Evolutionary conservation across 2,329 filamentous ascomycete genomes (phyloP).

Genomic region (Arthrobotrys conoides): DNA sequence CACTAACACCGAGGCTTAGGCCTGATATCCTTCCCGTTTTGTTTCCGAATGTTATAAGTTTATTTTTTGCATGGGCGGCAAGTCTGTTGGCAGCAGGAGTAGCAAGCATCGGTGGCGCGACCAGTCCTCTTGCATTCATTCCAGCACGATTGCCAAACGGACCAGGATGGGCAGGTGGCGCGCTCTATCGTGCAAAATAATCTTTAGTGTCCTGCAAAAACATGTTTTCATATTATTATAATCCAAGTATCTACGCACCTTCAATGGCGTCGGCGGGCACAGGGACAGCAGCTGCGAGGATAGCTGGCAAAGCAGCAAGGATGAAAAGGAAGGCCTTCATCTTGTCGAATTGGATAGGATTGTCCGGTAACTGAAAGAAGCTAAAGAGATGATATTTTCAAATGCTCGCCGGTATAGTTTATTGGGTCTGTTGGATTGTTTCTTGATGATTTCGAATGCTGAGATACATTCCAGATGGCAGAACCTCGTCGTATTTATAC

Average conservation of each 20-base stretch:
- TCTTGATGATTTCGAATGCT: not conserved
- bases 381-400: not conserved
- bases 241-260: slow-evolving; percentile 3
- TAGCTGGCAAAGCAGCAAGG: slow-evolving; percentile 23
- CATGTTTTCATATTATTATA: not conserved
- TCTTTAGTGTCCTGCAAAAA: not conserved
- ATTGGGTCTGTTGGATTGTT: not conserved
- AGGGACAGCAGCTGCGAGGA: slow-evolving; percentile 40
- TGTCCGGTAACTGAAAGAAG: not conserved
- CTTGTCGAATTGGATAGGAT: slow-evolving; percentile 12
- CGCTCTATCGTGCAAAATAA: slow-evolving; percentile 2
- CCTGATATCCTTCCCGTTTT: not conserved
- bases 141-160: slow-evolving; percentile 37
- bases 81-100: slow-evolving; percentile 42
- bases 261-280: slow-evolving; percentile 21
- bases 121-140: slow-evolving; percentile 43
- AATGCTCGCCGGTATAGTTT: not conserved
- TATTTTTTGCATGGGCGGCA: slow-evolving; percentile 47
- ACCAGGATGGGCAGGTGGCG: slow-evolving; percentile 30
- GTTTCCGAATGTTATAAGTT: not conserved
- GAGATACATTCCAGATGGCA: not conserved
- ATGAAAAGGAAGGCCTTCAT: slow-evolving; percentile 48
- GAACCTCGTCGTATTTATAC: slow-evolving; percentile 25
- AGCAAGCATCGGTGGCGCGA: slow-evolving; percentile 27
- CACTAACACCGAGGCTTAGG: not conserved